Evolutionary conservation across 75 land plant genomes (phyloP), one percentile per base, ranked within the genome.

Genomic region (Pinus taeda): DNA sequence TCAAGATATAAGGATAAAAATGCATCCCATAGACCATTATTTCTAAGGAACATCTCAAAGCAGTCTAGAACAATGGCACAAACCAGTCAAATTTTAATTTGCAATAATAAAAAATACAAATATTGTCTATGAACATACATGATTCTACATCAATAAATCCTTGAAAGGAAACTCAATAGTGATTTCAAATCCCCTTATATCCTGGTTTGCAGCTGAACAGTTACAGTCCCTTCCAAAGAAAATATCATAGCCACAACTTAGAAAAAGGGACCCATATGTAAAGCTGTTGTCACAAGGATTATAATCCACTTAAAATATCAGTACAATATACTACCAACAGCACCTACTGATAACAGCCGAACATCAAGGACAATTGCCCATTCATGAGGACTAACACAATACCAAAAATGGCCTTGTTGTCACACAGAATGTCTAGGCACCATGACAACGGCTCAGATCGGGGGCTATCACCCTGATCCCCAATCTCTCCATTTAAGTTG

Each of bases 1-100:
- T 33, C 36, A 17, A 0, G n/a, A 42, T 37, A 39, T 59, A 81
- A 82, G 53, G 58, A 22, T 22, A 55, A 62, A 74, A 74, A 14
- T 24, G 58, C 67, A 59, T 20, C 26, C 26, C 61, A 30, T 74
- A 59, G 29, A 59, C n/a, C 57, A 26, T 74, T 57, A 45, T 56
- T 45, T 4, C 15, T 15, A 57, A 24, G 30, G 12, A 37, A 69
- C 49, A 69, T n/a, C 42, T 37, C 55, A 69, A 69, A 39, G 39
- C 18, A 65, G 3, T 39, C 20, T n/a, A 49, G 55, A 9, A 21
- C 11, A 69, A 42, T 24, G 42, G n/a, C 24, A 24, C 11, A 69
- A 36, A 69, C 36, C 49, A 39, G 42, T 45, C 53, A 69, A 39
- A 49, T 49, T 39, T 39, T 9, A 21, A 42, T 42, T 69, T 69